Evolutionary conservation across 75 land plant genomes (phyloP).

Genomic region (Selaginella moellendorffii): DNA sequence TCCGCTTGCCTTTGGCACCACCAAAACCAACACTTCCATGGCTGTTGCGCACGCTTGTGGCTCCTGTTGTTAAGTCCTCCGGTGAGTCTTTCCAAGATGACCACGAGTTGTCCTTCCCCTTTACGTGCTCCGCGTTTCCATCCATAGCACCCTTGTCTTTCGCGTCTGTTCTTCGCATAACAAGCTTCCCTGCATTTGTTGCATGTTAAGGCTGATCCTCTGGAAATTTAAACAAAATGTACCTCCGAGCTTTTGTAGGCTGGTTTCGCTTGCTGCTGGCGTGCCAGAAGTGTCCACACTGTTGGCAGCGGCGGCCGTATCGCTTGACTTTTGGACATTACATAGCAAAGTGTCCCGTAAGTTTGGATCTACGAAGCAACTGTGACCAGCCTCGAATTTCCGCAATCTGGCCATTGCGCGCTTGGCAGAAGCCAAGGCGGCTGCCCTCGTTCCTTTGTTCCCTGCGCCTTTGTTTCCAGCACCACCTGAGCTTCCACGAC

Average conservation of each 20-base stretch:
- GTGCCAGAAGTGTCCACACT: background rate
- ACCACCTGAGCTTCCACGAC: constrained; percentile 15
- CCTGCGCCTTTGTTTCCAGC: constrained; percentile 48
- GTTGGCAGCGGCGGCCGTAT: constrained; percentile 12
- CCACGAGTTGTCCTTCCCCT: background rate
- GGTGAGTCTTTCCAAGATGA: constrained; percentile 43
- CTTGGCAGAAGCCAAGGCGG: constrained; percentile 60
- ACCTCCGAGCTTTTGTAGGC: background rate
- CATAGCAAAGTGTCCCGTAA: constrained; percentile 39
- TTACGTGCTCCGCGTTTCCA: too few relatives aligned
- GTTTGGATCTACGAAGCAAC: constrained; percentile 48
- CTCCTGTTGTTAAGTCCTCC: constrained; percentile 51
- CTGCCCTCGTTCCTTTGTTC: constrained; percentile 45
- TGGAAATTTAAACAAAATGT: too few relatives aligned
- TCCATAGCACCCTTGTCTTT: too few relatives aligned
- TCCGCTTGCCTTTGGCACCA: constrained; percentile 73
- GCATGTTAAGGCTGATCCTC: background rate
- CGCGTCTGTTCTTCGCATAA: background rate
- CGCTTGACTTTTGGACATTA: constrained; percentile 15
- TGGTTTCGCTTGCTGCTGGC: background rate
- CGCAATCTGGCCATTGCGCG: constrained; percentile 41
- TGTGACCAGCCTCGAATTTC: constrained; percentile 50
- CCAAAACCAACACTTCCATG: constrained; percentile 35
- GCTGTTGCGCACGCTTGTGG: constrained; percentile 29
- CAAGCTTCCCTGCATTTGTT: background rate